Base-by-base conservation (phyloP, 495 filamentous ascomycete species). In the Penicillium nucicola region DNA sequence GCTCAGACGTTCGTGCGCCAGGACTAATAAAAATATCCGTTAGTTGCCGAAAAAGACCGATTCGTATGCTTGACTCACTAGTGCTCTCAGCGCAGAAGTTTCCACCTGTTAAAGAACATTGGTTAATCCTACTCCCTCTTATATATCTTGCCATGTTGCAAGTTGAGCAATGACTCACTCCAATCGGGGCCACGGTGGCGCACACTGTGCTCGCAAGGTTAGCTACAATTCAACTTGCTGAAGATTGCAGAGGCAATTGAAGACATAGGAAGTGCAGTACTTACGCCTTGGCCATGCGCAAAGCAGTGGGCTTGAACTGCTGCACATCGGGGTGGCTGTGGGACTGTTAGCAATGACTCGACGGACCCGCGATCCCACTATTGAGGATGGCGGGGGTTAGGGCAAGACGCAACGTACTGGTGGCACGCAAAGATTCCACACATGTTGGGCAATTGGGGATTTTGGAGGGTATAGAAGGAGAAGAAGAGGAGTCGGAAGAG, bases 111-210 rank as follows among this genome's bases (percentile, higher is more conserved):
- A 19, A 55, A 44, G 19, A 50, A 49, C 39, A 18, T 48, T 40
- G 41, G 53, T 60, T 52, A 62, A 56, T 20, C 25, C 35, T 41
- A n/a, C 6, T 14, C 42, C 39, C 34, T 19, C 39, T 49, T 12
- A 2, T 19, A 17, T 44, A 42, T 30, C 34, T 40, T 45, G 41
- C 35, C 17, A 22, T 19, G 11, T 33, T 60, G 38, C 40, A 30
- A 49, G 15, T 57, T 31, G 37, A 57, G 15, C 18, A 42, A 56
- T 75, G 71, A 76, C 90, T 87, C 75, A 95, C 92, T 97, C 93
- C 93, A 97, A 80, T 98, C 93, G 57, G 95, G 93, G 61, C 93
- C 95, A 70, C 93, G 87, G 71, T 98, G 93, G 59, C 93, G 90
- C 60, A 95, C 84, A 69, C 90, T 95, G 66, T 57, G 55, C 52